Percentiles rank a stretch among this genome's conserved stretches.
Conservation (phyloP, 2,329 filamentous ascomycete species). For the Pseudogymnoascus destructans region DNA sequence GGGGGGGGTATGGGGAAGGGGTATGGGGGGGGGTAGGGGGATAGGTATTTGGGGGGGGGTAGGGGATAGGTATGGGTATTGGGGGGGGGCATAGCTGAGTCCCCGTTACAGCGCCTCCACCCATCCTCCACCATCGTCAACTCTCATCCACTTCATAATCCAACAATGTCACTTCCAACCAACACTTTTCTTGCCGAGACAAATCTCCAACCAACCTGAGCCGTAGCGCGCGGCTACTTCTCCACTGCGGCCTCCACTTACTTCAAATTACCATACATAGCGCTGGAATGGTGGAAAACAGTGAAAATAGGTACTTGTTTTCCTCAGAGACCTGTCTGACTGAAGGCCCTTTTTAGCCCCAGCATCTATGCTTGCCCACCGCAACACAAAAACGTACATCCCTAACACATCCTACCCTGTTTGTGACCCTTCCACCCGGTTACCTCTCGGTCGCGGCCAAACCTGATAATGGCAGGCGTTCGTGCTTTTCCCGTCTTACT, state of each 20-base stretch:
- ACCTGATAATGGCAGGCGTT: not conserved
- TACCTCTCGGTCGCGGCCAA: not conserved
- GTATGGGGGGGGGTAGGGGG: not conserved
- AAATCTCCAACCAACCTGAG: not conserved
- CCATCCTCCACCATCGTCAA: not conserved
- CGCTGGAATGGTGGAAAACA: not conserved
- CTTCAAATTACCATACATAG: not conserved
- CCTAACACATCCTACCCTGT: too few relatives aligned
- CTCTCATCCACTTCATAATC: not conserved
- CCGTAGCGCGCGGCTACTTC: not conserved
- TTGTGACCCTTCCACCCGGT: not conserved
- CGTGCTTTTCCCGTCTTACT: slow-evolving; percentile 4
- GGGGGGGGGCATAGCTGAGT: not conserved
- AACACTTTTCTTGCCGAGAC: not conserved
- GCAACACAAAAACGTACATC: not conserved
- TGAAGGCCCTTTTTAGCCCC: not conserved
- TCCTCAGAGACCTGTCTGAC: not conserved
- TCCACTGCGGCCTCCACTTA: not conserved
- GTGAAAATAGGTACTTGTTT: not conserved
- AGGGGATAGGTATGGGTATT: too few relatives aligned
- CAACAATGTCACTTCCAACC: not conserved
- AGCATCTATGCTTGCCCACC: not conserved
- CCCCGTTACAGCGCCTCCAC: not conserved
- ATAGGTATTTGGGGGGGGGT: not conserved
- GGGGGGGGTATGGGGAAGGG: not conserved